Base-by-base conservation (phyloP, 2,329 filamentous ascomycete species). In the Hypoxylon sp. region DNA sequence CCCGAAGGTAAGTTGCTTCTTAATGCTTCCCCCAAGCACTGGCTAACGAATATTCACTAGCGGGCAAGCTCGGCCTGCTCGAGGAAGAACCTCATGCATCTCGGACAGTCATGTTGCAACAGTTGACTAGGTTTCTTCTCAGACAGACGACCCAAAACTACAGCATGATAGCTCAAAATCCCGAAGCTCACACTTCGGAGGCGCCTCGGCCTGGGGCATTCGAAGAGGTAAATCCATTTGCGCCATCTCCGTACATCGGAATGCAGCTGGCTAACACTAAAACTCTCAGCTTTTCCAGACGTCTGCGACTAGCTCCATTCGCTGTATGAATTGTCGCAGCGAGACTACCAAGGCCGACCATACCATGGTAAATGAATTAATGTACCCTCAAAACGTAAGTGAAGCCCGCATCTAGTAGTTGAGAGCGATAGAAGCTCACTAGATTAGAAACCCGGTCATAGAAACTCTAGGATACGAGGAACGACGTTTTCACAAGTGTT, bases 401-500 rank as follows among this genome's bases (percentile, higher is more conserved):
- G 71, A 44, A 65, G 25, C 33, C 44, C 31, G 13, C 17, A 30
- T 20, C 33, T 13, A 57, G 55, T 56, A 72, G 35, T 14, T 30
- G 77, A 69, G 78, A 74, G 37, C 17, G 0, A 14, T 22, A 31
- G 25, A 56, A 25, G 35, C 69, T 72, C 20, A 72, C 25, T 44
- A 27, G 11, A 58, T 3, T 65, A 87, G 81, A 88, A 89, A 78
- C 69, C 82, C 3, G 79, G 82, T 6, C 77, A 78, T 20, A 81
- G 88, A 60, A 86, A 84, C 64, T 78, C 82, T 48, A 87, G 86
- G 79, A 80, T 81, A 54, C 85, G 81, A 58, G 87, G 84, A 78
- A 86, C 84, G 74, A 93, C 86, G 57, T 99, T 99, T 78, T 97
- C 94, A 0, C 92, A 96, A 76, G 90, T 98, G 51, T 83, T 99